Evolutionary conservation across 495 filamentous ascomycete genomes (phyloP), one percentile per base, ranked within the genome.

Genomic region (Penicillium malachiteum): DNA sequence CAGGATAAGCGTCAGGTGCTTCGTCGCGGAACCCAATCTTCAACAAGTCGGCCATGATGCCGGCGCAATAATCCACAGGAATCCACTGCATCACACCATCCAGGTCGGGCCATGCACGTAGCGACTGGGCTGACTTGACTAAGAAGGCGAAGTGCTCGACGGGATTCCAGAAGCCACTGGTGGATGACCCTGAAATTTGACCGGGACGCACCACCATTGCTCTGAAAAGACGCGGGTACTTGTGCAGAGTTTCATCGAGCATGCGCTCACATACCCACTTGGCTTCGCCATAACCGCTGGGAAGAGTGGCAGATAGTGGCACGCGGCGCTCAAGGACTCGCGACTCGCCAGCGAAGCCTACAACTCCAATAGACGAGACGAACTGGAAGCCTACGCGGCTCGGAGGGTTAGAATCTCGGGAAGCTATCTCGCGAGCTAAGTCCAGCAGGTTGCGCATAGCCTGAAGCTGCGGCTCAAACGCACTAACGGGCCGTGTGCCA

Each of bases 81-180:
- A 63, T 71, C 82, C 82, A 84, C 16, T 57, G 77, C 1, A 81
- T 31, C 3, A 53, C 38, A 1, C 80, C 79, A 0, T 67, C 41
- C 6, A 82, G 54, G 32, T 74, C 70, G 0, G 82, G 81, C 3
- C 81, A 54, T 0, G 63, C 66, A 0, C 65, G 64, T 0, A 84
- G 57, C 0, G 69, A 76, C 59, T 83, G 77, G 0, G 77, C 67
- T 0, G 78, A 81, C 58, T 83, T 84, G 42, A 83, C 41, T 43
- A 86, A 39, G 51, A 77, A 79, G 12, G 64, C 42, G 10, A 84
- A 62, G 58, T 83, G 77, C 56, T 84, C 82, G 16, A 69, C 52
- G 0, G 66, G 64, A 49, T 84, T 85, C 81, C 81, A 85, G 49
- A 73, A 78, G 0, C 82, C 82, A 42, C 60, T 81, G 0, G 71